Percentiles rank a stretch among this genome's conserved stretches.
These are phyloP conservation scores for Talaromyces rugulosus DNA, from an alignment of 2,329 filamentous ascomycete genomes.

Conservation along the genomic window DNA sequence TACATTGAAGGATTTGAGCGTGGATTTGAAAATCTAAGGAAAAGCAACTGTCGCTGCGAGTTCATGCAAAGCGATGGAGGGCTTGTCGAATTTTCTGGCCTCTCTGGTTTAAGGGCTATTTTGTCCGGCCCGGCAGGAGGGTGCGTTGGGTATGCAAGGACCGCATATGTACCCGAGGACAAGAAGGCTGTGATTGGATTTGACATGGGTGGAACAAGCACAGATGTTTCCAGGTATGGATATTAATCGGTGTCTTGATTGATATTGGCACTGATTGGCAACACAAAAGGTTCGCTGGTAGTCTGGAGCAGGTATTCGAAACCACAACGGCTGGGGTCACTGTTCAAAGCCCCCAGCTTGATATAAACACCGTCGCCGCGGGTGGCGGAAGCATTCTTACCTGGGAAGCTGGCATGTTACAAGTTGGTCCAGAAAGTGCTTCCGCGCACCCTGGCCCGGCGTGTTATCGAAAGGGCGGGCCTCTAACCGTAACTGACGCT, in stretches of 20 bases:
- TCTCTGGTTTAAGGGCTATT: slow-evolving; percentile 83
- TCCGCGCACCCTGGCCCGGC: neutral
- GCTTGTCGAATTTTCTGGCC: slow-evolving; percentile 55
- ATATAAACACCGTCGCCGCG: slow-evolving; percentile 1
- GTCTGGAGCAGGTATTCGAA: slow-evolving; percentile 91
- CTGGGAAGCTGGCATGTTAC: neutral
- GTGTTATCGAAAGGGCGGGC: neutral
- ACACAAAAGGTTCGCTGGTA: slow-evolving; percentile 43
- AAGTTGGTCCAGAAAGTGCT: slow-evolving; percentile 4
- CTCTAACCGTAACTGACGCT: neutral
- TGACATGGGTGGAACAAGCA: slow-evolving; percentile 92
- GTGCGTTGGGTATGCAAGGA: slow-evolving; percentile 1
- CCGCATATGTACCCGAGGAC: neutral
- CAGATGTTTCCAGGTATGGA: slow-evolving; percentile 80
- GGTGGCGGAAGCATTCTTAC: neutral
- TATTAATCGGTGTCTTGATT: too few relatives aligned
- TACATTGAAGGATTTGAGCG: slow-evolving; percentile 73
- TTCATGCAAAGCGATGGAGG: slow-evolving; percentile 93
- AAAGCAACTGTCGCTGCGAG: slow-evolving; percentile 74
- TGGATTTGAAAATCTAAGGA: slow-evolving; percentile 70
- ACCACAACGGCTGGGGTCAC: slow-evolving; percentile 92
- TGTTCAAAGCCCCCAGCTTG: slow-evolving; percentile 81
- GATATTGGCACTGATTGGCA: neutral
- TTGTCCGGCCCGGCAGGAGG: slow-evolving; percentile 34
- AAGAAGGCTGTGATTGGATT: slow-evolving; percentile 59